phyloP scores from a whole-genome alignment of 805 yeast species.

The Wickerhamomyces alni region DNA sequence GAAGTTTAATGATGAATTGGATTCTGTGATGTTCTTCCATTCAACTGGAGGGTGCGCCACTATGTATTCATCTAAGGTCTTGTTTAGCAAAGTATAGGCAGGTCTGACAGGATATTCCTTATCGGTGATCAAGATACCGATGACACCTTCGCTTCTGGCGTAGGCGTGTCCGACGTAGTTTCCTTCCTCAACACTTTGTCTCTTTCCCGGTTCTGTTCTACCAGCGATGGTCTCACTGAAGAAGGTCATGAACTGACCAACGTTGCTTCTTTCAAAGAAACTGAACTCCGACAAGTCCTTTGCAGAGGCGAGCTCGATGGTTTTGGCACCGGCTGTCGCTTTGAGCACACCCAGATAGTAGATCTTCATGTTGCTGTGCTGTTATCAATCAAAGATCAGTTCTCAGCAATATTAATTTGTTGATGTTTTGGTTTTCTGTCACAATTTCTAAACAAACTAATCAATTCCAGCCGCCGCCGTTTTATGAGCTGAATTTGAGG shows the following conservation, averaged over 20 bases:
- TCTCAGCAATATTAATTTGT: no score
- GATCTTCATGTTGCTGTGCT: conserved; percentile 61
- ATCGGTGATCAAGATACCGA: conserved; percentile 89
- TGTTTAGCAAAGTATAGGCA: conserved; percentile 88
- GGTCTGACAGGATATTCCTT: conserved; percentile 96
- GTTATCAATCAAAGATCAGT: no score
- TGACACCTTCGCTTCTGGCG: conserved; percentile 82
- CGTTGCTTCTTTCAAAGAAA: conserved; percentile 79
- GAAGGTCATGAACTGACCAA: conserved; percentile 91
- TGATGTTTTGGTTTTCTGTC: neutral
- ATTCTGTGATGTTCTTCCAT: conserved; percentile 53
- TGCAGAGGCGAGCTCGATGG: conserved; percentile 73
- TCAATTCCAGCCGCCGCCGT: no score
- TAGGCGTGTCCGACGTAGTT: conserved; percentile 88
- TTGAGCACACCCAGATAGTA: conserved; percentile 86
- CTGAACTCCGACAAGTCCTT: conserved; percentile 82
- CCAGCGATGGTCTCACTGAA: conserved; percentile 86
- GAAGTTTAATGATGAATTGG: conserved; percentile 40
- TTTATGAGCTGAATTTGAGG: no score
- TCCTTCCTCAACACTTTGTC: conserved; percentile 89
- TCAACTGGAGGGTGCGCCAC: conserved; percentile 70
- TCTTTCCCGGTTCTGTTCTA: conserved; percentile 82
- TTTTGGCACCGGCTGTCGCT: conserved; percentile 48
- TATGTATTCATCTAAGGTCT: conserved; percentile 84
- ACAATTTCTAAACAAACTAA: no score